phyloP scores from a whole-genome alignment of 2,329 filamentous ascomycete genomes.

The Teratosphaeria destructans region DNA sequence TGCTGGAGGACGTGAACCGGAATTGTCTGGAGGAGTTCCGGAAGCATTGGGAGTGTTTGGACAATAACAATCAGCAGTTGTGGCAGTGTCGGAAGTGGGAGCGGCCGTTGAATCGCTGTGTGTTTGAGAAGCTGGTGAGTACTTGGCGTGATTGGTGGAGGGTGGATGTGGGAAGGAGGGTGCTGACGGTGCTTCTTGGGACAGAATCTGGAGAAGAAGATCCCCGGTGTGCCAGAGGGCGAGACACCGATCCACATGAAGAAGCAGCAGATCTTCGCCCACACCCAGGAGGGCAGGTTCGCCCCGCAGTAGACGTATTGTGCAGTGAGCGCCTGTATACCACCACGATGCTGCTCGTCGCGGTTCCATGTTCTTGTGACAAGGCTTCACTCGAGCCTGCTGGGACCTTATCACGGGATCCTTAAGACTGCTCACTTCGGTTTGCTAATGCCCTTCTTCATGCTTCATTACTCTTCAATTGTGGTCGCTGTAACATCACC shows the following conservation, averaged over 20 bases:
- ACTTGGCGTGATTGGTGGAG: not conserved
- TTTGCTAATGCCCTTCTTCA: too few relatives aligned
- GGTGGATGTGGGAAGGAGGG: not conserved
- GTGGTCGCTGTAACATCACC: too few relatives aligned
- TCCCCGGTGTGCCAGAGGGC: constrained; percentile 40
- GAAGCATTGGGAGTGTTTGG: constrained; percentile 87
- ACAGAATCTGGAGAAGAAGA: constrained; percentile 43
- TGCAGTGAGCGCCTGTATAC: not conserved
- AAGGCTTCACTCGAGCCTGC: not conserved
- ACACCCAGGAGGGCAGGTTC: constrained; percentile 3
- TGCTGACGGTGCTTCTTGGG: not conserved
- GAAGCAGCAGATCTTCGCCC: constrained; percentile 34
- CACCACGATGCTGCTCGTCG: not conserved
- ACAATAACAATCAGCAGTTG: constrained; percentile 94
- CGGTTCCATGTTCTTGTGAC: not conserved
- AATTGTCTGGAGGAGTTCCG: constrained; percentile 86
- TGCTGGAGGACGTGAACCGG: constrained; percentile 95
- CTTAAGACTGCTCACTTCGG: not conserved
- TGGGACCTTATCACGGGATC: not conserved
- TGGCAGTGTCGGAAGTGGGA: constrained; percentile 89
- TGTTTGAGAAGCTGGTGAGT: constrained; percentile 88
- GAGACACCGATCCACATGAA: constrained; percentile 40
- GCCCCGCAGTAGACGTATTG: not conserved
- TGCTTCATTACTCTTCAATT: too few relatives aligned
- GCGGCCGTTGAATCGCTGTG: constrained; percentile 86